Base-by-base conservation (phyloP, 1,139 yeast species). In the Sugiyamaella castrensis region DNA sequence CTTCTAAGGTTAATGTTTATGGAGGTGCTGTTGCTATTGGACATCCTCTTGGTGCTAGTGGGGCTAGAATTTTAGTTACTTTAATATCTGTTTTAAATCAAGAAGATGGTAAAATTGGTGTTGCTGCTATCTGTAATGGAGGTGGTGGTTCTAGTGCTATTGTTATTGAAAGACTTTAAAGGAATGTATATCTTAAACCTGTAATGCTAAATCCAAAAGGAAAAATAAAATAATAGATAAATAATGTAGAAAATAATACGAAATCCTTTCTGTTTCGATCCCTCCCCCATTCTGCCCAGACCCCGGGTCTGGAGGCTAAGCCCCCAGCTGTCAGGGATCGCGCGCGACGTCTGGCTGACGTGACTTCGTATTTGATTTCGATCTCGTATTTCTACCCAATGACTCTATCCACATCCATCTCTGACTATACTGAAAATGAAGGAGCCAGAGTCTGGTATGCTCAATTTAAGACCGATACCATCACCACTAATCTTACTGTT, bases 21-120 rank as follows among this genome's bases (percentile, higher is more conserved):
- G 98, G 98, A 71, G 98, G 98, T 70, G 98, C 98, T 37, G 98
- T 92, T 55, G 98, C 97, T 43, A 69, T 92, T 60, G 98, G 98
- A 46, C 98, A 92, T 70, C 98, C 98, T 64, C 79, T 92, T 64
- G 98, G 98, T 53, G 87, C 96, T 74, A 86, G 96, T 16, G 98
- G 98, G 70, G 97, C 98, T 39, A 84, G 98, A 76, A 80, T 92
- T 64, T 79, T 91, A 52, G 88, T 87, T 59, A 92, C 98, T 41
- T 77, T 92, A 70, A 69, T 82, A 54, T 79, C 85, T 50, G 84
- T 89, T 11, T 79, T 92, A 66, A 61, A 72, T 38, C 96, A 89
- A 73, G 76, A 73, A 63, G 61, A 61, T 45, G 98, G 97, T 65
- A 88, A 84, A 74, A 71, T 82, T 60, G 98, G 98, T 69, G 88